Evolutionary conservation across 768 basidiomycete species (phyloP).

Genomic region (Lactifluus hygrophoroides): DNA sequence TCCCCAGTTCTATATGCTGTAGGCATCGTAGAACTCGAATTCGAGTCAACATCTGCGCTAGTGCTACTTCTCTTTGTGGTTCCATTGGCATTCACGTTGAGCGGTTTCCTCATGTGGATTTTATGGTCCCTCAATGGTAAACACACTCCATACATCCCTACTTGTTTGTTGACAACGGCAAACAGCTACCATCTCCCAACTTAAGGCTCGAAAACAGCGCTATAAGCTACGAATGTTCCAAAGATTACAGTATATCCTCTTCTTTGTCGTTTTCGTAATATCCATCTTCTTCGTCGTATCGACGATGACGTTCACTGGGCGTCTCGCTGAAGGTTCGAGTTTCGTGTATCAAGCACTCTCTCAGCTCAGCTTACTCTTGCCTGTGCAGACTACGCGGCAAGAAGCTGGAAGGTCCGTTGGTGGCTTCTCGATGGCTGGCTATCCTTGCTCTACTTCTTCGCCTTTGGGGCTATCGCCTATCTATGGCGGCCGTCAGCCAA

Average conservation of each 20-base stretch:
- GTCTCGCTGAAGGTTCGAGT: conserved; percentile 73
- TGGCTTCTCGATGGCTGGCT: conserved; percentile 96
- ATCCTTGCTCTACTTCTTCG: conserved; percentile 74
- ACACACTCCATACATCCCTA: not conserved
- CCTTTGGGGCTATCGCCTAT: conserved; percentile 75
- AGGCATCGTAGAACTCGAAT: conserved; percentile 86
- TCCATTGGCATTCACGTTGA: conserved; percentile 91
- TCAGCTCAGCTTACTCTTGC: not conserved
- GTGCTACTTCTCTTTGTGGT: conserved; percentile 84
- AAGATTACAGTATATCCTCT: conserved; percentile 74
- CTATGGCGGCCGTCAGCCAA: conserved; percentile 91
- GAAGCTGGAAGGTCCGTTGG: conserved; percentile 87
- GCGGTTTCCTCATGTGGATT: conserved; percentile 94
- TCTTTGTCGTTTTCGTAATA: conserved; percentile 74
- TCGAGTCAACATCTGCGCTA: conserved; percentile 84
- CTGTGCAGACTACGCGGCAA: conserved; percentile 75
- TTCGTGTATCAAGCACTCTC: not conserved
- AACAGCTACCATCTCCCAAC: conserved; percentile 79
- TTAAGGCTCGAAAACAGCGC: conserved; percentile 76
- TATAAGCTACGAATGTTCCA: conserved; percentile 88
- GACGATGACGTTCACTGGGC: conserved; percentile 82
- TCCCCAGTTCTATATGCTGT: conserved; percentile 80
- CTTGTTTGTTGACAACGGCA: not conserved
- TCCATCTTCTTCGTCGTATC: conserved; percentile 89
- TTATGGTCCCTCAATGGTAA: conserved; percentile 81